Base-by-base conservation (phyloP, 192 early-diverging fungal genomes). In the Funneliformis mosseae region DNA sequence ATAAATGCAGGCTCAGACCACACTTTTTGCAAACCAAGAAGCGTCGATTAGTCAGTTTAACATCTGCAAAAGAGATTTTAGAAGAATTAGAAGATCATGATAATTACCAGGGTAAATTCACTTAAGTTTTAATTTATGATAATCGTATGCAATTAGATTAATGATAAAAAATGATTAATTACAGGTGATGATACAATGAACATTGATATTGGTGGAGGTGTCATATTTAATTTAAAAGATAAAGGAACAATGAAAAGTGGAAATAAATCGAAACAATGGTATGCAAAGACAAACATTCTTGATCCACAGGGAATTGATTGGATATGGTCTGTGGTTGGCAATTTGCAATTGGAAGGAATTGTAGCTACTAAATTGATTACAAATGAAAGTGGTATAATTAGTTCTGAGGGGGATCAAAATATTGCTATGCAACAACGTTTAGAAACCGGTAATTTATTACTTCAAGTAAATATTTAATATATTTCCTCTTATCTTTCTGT, bases 381-480 rank as follows among this genome's bases (percentile, higher is more conserved):
- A 27, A 79, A 82, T 14, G 74, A 78, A 10, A 46, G 73, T 59
- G 55, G 80, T 23, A 80, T 75, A 45, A 62, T 41, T 6, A 74
- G 50, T 8, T 69, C 62, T 9, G 50, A 68, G 33, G 46, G 68
- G 62, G 80, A 81, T 63, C 43, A 85, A 8, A 71, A 68, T 0
- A 81, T 86, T 27, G 84, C 86, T 21, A 84, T 88, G 64, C 75
- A 84, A 27, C 88, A 89, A 46, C 80, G 86, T 4, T 78, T 89
- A 18, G 83, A 87, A 21, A 84, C 84, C 7, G 89, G 89, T 9
- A 84, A 85, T 43, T 66, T 90, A 4, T 72, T 90, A 62, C 70
- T 62, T 28, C 78, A 85, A 64, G 84, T 83, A 81, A 39, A 14
- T 70, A 41, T 42, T 80, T 42, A 28, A n/a, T n/a, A n/a, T n/a